These are phyloP conservation scores for Takashimella koratensis DNA, from an alignment of 1,284 basidiomycete species.

Conservation along the genomic window DNA sequence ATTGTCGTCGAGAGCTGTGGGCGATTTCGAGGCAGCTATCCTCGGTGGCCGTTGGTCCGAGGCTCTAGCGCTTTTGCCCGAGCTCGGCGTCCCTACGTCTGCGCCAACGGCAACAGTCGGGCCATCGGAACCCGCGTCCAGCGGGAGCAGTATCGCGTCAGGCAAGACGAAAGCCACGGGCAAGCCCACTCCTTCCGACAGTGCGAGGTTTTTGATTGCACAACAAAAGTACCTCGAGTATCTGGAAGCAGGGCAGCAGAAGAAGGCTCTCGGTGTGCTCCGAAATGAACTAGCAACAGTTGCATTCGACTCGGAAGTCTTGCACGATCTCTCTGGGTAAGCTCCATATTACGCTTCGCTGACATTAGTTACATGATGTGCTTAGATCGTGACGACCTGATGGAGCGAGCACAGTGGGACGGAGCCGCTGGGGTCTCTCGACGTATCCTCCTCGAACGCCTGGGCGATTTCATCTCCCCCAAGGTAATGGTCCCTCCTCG, in stretches of 20 bases:
- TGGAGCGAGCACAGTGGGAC: constrained; percentile 80
- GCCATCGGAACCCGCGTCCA: constrained; percentile 14
- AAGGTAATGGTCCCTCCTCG: constrained; percentile 87
- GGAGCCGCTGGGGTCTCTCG: constrained; percentile 78
- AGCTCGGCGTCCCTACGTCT: constrained; percentile 58
- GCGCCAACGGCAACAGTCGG: constrained; percentile 5
- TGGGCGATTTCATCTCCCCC: constrained; percentile 82
- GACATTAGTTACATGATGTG: constrained; percentile 77
- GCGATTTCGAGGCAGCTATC: constrained; percentile 76
- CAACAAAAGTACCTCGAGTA: constrained; percentile 96
- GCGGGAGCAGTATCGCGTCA: constrained; percentile 28
- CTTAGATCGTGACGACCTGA: constrained; percentile 74
- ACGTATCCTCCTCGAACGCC: constrained; percentile 65
- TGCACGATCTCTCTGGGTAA: constrained; percentile 81
- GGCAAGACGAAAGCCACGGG: constrained; percentile 24
- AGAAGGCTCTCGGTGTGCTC: constrained; percentile 77
- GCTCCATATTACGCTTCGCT: constrained; percentile 16
- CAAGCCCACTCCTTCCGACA: constrained; percentile 52
- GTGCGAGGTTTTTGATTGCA: constrained; percentile 79
- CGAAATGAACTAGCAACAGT: constrained; percentile 81
- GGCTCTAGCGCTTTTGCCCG: constrained; percentile 67
- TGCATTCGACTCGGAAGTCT: constrained; percentile 67
- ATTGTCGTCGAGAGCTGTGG: constrained; percentile 74
- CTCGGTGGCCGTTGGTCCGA: constrained; percentile 79
- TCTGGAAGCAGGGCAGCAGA: constrained; percentile 77